Evolutionary conservation across 139 green algal genomes (phyloP).

Genomic region (Ettlia oleoabundans): DNA sequence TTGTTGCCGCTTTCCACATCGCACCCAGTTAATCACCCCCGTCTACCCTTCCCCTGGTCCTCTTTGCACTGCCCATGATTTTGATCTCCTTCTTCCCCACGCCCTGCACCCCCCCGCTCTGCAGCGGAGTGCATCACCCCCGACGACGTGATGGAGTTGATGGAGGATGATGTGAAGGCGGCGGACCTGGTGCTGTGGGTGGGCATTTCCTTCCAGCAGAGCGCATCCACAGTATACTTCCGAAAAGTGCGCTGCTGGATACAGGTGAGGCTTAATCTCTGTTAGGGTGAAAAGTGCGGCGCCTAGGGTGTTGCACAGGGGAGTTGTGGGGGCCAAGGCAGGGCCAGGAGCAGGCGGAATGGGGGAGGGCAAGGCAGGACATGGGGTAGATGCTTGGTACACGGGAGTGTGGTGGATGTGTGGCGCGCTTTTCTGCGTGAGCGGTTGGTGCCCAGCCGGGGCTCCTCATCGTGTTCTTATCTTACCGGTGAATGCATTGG

Average conservation of each 20-base stretch:
- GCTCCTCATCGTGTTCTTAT: too few relatives aligned
- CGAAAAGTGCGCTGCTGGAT: slow-evolving; percentile 62
- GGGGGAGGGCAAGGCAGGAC: neutral
- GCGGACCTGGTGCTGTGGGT: slow-evolving; percentile 89
- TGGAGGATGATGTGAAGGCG: slow-evolving; percentile 82
- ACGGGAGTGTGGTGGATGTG: too few relatives aligned
- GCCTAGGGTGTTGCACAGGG: neutral
- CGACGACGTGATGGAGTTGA: slow-evolving; percentile 82
- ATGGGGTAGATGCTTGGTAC: too few relatives aligned
- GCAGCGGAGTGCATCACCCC: slow-evolving; percentile 78
- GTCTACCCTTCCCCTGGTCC: neutral
- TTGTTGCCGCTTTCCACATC: too few relatives aligned
- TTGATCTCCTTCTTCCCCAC: neutral
- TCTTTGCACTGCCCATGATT: neutral
- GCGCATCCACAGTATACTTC: slow-evolving; percentile 88
- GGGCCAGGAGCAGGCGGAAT: neutral
- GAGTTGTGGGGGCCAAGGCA: neutral
- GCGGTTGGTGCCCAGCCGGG: too few relatives aligned
- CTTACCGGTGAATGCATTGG: too few relatives aligned
- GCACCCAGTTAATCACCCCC: too few relatives aligned
- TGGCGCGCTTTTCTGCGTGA: too few relatives aligned
- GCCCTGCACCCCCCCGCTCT: neutral
- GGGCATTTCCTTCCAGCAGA: slow-evolving; percentile 94
- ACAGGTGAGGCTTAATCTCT: neutral
- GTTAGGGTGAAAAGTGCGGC: neutral